A percentile compares a stretch with the other conserved stretches of the same genome.
These are phyloP conservation scores for Pseudovirgaria hyperparasitica DNA, from an alignment of 2,329 filamentous ascomycete genomes.

Conservation along the genomic window DNA sequence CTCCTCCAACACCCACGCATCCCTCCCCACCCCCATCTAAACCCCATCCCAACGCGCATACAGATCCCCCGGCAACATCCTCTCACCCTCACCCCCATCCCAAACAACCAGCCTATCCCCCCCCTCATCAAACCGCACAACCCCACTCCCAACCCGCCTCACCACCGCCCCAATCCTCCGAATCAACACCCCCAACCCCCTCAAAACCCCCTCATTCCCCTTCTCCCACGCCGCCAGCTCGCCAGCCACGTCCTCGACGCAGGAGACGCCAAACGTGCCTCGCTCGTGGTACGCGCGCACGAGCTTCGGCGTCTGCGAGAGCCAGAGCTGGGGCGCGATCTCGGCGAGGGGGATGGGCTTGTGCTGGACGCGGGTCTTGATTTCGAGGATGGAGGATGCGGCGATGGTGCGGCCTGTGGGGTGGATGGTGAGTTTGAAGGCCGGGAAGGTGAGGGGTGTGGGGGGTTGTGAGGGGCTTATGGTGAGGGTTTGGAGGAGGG, in stretches of 20 bases:
- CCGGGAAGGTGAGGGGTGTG: not conserved
- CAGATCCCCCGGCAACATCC: slow-evolving; percentile 7
- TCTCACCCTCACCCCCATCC: slow-evolving; percentile 4
- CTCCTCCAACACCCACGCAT: too few species aligned
- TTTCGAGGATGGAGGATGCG: slow-evolving; percentile 27
- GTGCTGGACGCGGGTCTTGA: slow-evolving; percentile 30
- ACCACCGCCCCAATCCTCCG: slow-evolving; percentile 5
- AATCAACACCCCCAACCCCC: slow-evolving; percentile 5
- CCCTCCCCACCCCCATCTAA: too few species aligned
- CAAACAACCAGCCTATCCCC: slow-evolving; percentile 5
- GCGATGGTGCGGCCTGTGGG: slow-evolving; percentile 13
- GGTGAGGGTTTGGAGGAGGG: slow-evolving; percentile 10
- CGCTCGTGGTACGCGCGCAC: slow-evolving; percentile 31
- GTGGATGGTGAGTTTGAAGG: slow-evolving; percentile 11
- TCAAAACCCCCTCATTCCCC: slow-evolving; percentile 4
- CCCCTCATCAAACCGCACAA: slow-evolving; percentile 5
- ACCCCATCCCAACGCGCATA: slow-evolving; percentile 14
- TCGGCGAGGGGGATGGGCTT: slow-evolving; percentile 22
- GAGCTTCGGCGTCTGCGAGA: slow-evolving; percentile 34
- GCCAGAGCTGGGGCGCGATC: slow-evolving; percentile 31
- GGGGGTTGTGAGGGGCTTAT: not conserved
- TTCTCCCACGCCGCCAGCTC: slow-evolving; percentile 9
- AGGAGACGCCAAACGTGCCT: slow-evolving; percentile 20
- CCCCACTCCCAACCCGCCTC: slow-evolving; percentile 5
- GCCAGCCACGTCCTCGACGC: slow-evolving; percentile 7